Evolutionary conservation across 2,329 filamentous ascomycete species (phyloP).

Genomic region (Neopestalotiopsis sp.): DNA sequence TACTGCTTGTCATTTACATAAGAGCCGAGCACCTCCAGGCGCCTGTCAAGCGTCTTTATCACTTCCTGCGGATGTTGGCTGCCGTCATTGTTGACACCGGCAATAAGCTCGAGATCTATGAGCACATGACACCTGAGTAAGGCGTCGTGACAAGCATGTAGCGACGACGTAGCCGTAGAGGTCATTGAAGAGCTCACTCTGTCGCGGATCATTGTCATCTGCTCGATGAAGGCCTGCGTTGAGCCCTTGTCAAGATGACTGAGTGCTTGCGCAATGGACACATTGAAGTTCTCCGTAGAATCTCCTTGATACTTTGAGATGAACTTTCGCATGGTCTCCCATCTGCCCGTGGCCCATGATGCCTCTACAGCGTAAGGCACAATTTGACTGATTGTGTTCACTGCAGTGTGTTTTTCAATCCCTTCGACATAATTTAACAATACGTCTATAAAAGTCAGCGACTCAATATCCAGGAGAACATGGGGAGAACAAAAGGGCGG

Average conservation of each 20-base stretch:
- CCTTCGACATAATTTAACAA: constrained; percentile 86
- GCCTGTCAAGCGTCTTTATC: constrained; percentile 68
- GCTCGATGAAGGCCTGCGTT: constrained; percentile 55
- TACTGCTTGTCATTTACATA: constrained; percentile 95
- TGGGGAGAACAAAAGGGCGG: background rate
- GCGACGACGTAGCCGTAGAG: constrained; percentile 75
- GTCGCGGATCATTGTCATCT: constrained; percentile 70
- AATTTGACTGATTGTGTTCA: constrained; percentile 63
- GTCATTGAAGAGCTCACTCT: constrained; percentile 78
- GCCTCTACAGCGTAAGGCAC: constrained; percentile 89
- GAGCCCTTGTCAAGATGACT: constrained; percentile 63
- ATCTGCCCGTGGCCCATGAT: constrained; percentile 87
- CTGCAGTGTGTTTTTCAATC: constrained; percentile 60
- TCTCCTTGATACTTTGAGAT: constrained; percentile 60
- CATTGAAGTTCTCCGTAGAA: constrained; percentile 74
- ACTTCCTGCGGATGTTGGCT: constrained; percentile 45
- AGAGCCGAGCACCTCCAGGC: constrained; percentile 88
- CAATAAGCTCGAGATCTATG: constrained; percentile 83
- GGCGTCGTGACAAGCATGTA: constrained; percentile 84
- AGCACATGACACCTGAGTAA: constrained; percentile 87
- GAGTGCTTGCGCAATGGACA: constrained; percentile 75
- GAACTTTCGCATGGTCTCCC: constrained; percentile 76
- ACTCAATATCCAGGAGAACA: background rate
- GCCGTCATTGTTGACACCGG: constrained; percentile 50
- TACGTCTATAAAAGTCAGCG: constrained; percentile 62